A percentile compares a stretch with the other conserved stretches of the same genome.
phyloP scores from a whole-genome alignment of 495 filamentous ascomycete genomes.

The Neurospora discreta region DNA sequence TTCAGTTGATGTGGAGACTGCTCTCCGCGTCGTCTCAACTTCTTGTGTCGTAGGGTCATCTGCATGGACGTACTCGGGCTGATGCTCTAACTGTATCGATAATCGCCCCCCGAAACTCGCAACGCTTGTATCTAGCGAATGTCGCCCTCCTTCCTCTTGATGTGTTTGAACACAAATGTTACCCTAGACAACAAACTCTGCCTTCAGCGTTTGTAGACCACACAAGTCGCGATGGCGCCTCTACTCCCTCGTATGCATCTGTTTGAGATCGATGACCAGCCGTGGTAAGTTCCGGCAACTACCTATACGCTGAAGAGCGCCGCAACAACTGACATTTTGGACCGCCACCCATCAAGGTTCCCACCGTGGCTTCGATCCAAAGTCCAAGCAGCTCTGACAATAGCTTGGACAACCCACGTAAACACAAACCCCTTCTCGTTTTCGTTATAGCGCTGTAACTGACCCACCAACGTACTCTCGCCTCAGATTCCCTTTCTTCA shows the following conservation, averaged over 20 bases:
- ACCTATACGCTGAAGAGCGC: not conserved
- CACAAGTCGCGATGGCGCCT: constrained; percentile 29
- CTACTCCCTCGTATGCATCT: constrained; percentile 42
- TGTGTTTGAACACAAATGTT: too few species aligned
- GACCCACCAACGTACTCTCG: not conserved
- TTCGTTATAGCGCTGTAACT: not conserved
- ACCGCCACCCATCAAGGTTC: constrained; percentile 33
- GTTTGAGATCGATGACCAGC: constrained; percentile 44
- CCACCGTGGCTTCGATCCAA: constrained; percentile 38
- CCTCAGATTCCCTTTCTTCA: constrained; percentile 33
- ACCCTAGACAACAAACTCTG: too few species aligned
- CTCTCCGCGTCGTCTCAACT: not conserved
- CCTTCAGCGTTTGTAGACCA: too few species aligned
- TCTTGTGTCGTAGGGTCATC: not conserved
- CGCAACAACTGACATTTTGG: not conserved
- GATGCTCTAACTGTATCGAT: not conserved
- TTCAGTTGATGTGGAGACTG: not conserved
- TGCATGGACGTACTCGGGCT: not conserved
- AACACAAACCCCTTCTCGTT: not conserved
- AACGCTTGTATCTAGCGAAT: not conserved
- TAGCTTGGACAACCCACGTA: constrained; percentile 35
- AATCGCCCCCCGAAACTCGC: not conserved
- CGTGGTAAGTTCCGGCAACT: constrained; percentile 30
- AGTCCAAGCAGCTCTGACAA: constrained; percentile 41
- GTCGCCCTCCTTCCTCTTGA: not conserved